Conservation (phyloP, 2,329 filamentous ascomycete species). For the Coleophoma cylindrospora region DNA sequence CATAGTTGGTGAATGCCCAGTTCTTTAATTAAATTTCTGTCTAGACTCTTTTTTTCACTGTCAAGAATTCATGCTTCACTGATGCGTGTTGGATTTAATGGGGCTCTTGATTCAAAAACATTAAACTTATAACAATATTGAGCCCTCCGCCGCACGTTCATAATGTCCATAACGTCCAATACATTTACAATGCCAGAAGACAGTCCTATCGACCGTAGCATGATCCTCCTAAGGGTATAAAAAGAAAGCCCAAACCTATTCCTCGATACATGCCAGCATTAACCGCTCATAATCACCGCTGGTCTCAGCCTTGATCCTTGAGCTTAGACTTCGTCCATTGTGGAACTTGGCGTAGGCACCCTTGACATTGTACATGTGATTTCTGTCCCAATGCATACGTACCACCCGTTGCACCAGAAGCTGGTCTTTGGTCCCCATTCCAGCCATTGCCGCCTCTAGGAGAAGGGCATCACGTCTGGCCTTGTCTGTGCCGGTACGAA, state of each 20-base stretch:
- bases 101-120: too few relatives aligned
- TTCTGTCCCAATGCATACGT: constrained; percentile 76
- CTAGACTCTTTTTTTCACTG: too few relatives aligned
- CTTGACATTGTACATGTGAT: constrained; percentile 71
- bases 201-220: too few relatives aligned
- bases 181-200: too few relatives aligned
- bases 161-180: too few relatives aligned
- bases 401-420: constrained; percentile 75
- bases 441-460: constrained; percentile 84
- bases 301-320: constrained; percentile 75
- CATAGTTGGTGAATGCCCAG: too few relatives aligned
- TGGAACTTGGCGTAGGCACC: constrained; percentile 70
- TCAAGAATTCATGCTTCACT: too few relatives aligned
- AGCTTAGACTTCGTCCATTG: constrained; percentile 54
- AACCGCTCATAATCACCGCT: constrained; percentile 76
- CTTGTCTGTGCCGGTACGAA: constrained; percentile 73
- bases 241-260: not conserved
- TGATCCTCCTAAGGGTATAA: not conserved
- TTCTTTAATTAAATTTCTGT: too few relatives aligned
- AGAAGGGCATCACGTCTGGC: constrained; percentile 77
- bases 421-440: constrained; percentile 80
- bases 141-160: too few relatives aligned
- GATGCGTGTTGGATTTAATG: too few relatives aligned
- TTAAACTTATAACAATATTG: too few relatives aligned
- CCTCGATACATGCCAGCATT: constrained; percentile 60